These are phyloP conservation scores for Yueomyces sinensis DNA, from an alignment of 805 yeast species.

Conservation along the genomic window DNA sequence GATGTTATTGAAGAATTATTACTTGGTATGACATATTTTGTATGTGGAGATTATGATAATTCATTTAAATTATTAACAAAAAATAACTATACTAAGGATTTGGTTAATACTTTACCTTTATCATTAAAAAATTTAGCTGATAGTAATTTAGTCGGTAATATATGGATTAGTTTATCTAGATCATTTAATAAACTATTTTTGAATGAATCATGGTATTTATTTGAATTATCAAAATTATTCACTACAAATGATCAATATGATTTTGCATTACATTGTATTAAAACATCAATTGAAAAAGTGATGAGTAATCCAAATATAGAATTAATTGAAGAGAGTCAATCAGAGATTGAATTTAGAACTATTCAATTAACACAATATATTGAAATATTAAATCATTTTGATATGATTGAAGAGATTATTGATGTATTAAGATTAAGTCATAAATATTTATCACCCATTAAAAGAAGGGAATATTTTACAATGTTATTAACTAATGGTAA, in stretches of 20 bases:
- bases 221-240: conserved; percentile 16
- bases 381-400: conserved; percentile 14
- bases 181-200: conserved; percentile 8
- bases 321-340: conserved; percentile 9
- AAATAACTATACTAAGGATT: conserved; percentile 12
- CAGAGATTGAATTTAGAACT: conserved; percentile 8
- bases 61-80: conserved; percentile 17
- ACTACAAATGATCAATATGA: conserved; percentile 9
- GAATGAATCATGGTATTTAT: conserved; percentile 13
- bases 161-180: conserved; percentile 14
- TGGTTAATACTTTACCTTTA: conserved; percentile 9
- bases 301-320: conserved; percentile 8
- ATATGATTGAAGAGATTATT: conserved; percentile 17
- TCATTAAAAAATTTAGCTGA: conserved; percentile 7
- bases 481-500: conserved; percentile 7
- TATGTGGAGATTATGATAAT: conserved; percentile 13
- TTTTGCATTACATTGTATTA: conserved; percentile 15
- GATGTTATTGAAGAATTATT: conserved; percentile 15
- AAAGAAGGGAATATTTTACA: conserved; percentile 13
- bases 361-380: conserved; percentile 18
- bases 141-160: conserved; percentile 3
- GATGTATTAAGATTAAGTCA: conserved; percentile 21
- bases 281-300: conserved; percentile 15
- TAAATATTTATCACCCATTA: conserved; percentile 7
- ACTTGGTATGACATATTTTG: conserved; percentile 15